phyloP scores from a whole-genome alignment of 1,139 yeast species.

The Lodderomyces parapsilosis region DNA sequence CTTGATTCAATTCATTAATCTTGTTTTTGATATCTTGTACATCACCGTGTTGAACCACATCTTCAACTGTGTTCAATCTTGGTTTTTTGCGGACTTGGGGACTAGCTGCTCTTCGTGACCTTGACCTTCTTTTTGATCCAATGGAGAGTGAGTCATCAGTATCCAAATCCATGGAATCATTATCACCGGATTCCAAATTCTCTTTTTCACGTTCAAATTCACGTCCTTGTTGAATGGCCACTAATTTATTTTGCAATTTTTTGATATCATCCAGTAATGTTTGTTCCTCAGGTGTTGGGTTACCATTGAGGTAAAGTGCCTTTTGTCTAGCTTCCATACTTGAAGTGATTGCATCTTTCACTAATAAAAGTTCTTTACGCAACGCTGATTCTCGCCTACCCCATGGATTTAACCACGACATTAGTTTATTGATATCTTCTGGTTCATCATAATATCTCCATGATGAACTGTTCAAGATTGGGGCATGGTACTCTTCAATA shows the following conservation, averaged over 20 bases:
- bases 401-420: constrained; percentile 70
- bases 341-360: constrained; percentile 53
- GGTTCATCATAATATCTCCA: constrained; percentile 75
- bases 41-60: constrained; percentile 28
- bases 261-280: constrained; percentile 36
- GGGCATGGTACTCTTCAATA: constrained; percentile 64
- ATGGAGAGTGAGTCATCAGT: constrained; percentile 10
- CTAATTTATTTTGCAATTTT: constrained; percentile 17
- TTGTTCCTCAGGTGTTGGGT: constrained; percentile 37
- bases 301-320: constrained; percentile 41
- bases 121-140: constrained; percentile 25
- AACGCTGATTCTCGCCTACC: constrained; percentile 75
- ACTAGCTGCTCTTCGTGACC: constrained; percentile 8
- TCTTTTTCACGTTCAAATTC: constrained; percentile 12
- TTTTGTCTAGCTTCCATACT: constrained; percentile 62
- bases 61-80: constrained; percentile 24
- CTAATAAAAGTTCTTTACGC: constrained; percentile 56
- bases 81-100: constrained; percentile 14
- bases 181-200: constrained; percentile 12
- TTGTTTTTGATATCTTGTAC: constrained; percentile 29
- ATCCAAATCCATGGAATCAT: constrained; percentile 4
- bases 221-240: constrained; percentile 9
- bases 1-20: constrained; percentile 25
- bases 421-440: constrained; percentile 55
- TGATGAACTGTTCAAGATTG: constrained; percentile 47